Percentiles rank a stretch among this genome's conserved stretches.
Conservation (phyloP, 2,329 filamentous ascomycete genomes). For the Microcyclospora pomicola region DNA sequence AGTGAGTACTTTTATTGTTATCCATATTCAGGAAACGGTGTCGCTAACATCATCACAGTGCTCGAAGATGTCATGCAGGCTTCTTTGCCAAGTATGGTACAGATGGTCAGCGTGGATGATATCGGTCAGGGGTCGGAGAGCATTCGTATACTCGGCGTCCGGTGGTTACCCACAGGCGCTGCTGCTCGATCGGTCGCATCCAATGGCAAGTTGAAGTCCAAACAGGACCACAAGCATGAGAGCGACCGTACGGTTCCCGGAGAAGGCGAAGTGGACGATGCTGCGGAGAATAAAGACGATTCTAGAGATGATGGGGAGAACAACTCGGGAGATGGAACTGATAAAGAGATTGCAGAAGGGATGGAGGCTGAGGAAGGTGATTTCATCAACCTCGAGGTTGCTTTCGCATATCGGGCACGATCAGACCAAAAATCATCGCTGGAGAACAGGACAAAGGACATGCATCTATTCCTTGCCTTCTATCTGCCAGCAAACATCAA, state of each 20-base stretch:
- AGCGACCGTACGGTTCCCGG: constrained; percentile 38
- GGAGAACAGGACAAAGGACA: constrained; percentile 52
- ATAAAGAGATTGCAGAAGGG: constrained; percentile 35
- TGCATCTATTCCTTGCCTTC: constrained; percentile 58
- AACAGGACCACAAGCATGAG: constrained; percentile 29
- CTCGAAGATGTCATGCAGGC: constrained; percentile 73
- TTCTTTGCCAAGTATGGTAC: constrained; percentile 51
- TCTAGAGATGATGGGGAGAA: constrained; percentile 17
- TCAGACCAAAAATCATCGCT: constrained; percentile 40
- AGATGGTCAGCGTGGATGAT: constrained; percentile 64
- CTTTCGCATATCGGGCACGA: constrained; percentile 57
- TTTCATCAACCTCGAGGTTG: constrained; percentile 63
- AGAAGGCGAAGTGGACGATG: constrained; percentile 27
- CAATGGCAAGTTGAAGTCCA: constrained; percentile 42
- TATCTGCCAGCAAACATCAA: constrained; percentile 47
- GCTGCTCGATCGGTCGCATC: constrained; percentile 47
- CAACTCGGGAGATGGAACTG: constrained; percentile 10
- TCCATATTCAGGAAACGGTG: too few relatives aligned
- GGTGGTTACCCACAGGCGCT: constrained; percentile 59
- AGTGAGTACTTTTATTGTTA: constrained; percentile 22
- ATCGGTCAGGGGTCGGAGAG: constrained; percentile 62
- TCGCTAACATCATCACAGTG: too few relatives aligned
- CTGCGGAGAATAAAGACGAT: constrained; percentile 23
- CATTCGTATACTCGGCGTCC: constrained; percentile 54
- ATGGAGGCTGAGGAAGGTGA: constrained; percentile 68